phyloP scores from a whole-genome alignment of 768 basidiomycete species.

The Lactarius quietus region DNA sequence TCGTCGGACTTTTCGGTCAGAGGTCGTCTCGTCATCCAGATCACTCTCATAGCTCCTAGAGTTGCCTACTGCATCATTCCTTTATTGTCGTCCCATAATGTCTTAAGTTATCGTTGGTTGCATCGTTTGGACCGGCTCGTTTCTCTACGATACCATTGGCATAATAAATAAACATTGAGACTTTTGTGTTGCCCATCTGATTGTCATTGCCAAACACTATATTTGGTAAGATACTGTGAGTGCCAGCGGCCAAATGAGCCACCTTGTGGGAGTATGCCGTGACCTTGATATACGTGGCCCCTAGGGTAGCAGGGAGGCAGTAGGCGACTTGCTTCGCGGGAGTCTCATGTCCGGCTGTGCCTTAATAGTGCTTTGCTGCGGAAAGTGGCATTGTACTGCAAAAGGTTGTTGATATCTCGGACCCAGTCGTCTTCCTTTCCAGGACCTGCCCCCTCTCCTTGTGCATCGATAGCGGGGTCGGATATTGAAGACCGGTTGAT shows the following conservation, averaged over 20 bases:
- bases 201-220: not conserved
- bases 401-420: constrained; percentile 89
- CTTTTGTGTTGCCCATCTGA: not conserved
- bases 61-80: not conserved
- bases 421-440: constrained; percentile 94
- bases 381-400: constrained; percentile 95
- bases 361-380: constrained; percentile 81
- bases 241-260: not conserved
- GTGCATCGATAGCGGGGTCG: constrained; percentile 41
- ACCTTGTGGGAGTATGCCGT: not conserved
- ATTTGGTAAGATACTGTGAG: not conserved
- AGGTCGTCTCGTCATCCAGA: constrained; percentile 1
- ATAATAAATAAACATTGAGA: not conserved
- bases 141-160: not conserved
- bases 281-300: not conserved
- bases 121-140: not conserved
- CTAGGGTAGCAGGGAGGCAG: not conserved
- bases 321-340: not conserved
- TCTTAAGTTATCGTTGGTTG: not conserved
- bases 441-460: constrained; percentile 63
- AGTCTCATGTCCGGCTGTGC: constrained; percentile 57
- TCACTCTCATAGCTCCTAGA: not conserved
- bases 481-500: constrained; percentile 82
- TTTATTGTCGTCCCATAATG: not conserved
- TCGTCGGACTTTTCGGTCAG: constrained; percentile 1